These are phyloP conservation scores for Didymosphaeria variabile DNA, from an alignment of 2,329 filamentous ascomycete species.

Conservation along the genomic window DNA sequence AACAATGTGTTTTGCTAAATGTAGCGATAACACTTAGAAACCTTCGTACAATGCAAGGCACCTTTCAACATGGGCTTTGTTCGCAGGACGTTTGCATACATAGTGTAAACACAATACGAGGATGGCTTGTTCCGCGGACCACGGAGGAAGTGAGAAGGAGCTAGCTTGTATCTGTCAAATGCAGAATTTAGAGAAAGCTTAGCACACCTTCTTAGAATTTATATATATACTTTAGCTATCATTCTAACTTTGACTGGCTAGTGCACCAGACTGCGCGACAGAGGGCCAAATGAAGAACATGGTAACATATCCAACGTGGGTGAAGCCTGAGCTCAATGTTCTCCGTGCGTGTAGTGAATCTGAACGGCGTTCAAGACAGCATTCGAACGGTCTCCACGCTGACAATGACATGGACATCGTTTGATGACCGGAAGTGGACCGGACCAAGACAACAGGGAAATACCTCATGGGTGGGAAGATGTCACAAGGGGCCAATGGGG, in stretches of 20 bases:
- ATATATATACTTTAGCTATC: too few species aligned
- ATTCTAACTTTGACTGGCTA: too few species aligned
- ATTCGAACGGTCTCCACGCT: too few species aligned
- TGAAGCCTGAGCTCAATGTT: constrained; percentile 33
- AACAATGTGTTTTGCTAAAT: not conserved
- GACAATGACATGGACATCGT: too few species aligned
- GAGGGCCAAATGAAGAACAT: constrained; percentile 33
- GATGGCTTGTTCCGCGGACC: not conserved
- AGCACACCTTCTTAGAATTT: too few species aligned
- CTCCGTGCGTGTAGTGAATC: not conserved
- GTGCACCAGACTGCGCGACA: constrained; percentile 28
- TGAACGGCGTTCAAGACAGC: not conserved
- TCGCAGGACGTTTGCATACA: not conserved
- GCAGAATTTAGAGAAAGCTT: too few species aligned
- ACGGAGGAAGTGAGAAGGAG: too few species aligned
- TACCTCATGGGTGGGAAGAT: too few species aligned
- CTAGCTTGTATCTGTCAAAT: too few species aligned
- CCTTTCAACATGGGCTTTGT: not conserved
- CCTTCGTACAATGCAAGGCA: not conserved
- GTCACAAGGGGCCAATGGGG: not conserved
- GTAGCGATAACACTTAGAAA: not conserved
- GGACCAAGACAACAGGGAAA: too few species aligned
- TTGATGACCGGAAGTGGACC: too few species aligned
- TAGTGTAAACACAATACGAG: not conserved
- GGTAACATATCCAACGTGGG: constrained; percentile 29